Conservation (phyloP, 129 eudicot species). For the Centella asiatica region DNA sequence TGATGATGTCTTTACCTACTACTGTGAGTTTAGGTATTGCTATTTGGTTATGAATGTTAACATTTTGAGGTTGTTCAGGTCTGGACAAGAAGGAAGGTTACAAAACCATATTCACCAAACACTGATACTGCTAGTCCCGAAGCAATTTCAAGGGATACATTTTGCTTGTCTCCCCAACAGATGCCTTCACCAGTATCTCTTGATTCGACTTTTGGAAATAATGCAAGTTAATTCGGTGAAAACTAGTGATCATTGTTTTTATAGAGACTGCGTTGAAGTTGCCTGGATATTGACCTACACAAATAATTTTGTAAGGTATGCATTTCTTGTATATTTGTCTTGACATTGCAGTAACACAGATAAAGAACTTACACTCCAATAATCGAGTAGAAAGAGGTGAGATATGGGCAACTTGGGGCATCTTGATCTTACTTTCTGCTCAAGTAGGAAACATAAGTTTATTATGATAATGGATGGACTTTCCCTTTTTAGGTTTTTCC, state of each 20-base stretch:
- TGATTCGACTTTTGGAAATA: conserved; percentile 66
- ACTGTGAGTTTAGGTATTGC: not conserved
- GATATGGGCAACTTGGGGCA: not conserved
- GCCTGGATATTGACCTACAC: conserved; percentile 4
- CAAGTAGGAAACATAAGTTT: no score
- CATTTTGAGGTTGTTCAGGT: conserved; percentile 31
- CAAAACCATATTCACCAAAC: conserved; percentile 72
- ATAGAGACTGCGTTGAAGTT: not conserved
- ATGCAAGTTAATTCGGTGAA: conserved; percentile 18
- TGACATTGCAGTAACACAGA: not conserved
- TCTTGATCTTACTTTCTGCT: not conserved
- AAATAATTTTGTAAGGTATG: conserved; percentile 6
- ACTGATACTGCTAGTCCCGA: conserved; percentile 41
- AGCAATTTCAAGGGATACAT: conserved; percentile 33
- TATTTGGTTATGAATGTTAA: conserved; percentile 8
- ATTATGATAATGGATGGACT: no score
- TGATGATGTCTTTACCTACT: not conserved
- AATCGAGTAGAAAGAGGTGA: not conserved
- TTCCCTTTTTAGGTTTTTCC: not conserved
- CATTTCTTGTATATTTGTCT: not conserved
- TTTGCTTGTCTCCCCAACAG: conserved; percentile 52
- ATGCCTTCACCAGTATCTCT: conserved; percentile 51
- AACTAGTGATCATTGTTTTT: conserved; percentile 1
- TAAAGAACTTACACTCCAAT: not conserved
- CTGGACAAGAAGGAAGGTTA: conserved; percentile 50